Base-by-base conservation (phyloP, 78 protist species). In the Dictyostelium discoideum region DNA sequence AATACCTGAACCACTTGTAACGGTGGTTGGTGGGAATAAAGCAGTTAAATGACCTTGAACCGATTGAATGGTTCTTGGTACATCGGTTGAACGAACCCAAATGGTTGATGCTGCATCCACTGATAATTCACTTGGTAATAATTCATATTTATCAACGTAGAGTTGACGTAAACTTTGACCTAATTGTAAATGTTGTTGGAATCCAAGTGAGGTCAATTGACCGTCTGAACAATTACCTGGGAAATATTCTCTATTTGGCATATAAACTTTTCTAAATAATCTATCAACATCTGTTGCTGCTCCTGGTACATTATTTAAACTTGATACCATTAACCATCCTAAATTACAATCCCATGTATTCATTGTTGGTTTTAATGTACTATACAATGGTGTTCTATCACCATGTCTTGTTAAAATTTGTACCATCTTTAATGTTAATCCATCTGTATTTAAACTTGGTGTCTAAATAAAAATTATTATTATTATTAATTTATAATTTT, bases 141-240 rank as follows among this genome's bases (percentile, higher is more conserved):
- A 26, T 32, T 73, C 54, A 50, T 84, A 85, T 42, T 84, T 72
- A 22, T 93, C 67, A 26, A 84, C 96, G 42, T 93, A 93, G 11
- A 93, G n/a, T 77, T 85, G 57, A 46, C 92, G 54, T 39, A 93
- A 57, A 5, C 39, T 65, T 42, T 13, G 16, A 40, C 96, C 96
- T 3, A 93, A 26, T 39, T 32, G 22, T 14, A 74, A 5, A 73
- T 93, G 96, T 82, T 93, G 96, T 14, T 5, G 13, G 22, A 37
- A 93, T 3, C 96, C 96, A 4, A 93, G 16, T 5, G 82, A 10
- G 3, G 96, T 93, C 18, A 93, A 74, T 78, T 93, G 96, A 26
- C 96, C 96, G 50, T 46, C 32, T 40, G 90, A 85, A 88, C 96
- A 93, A 40, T 93, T 93, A 22, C 96, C 96, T 60, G 92, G 92